Evolutionary conservation across 2,329 filamentous ascomycete genomes (phyloP).

Genomic region (Pleochaeta shiraiana): DNA sequence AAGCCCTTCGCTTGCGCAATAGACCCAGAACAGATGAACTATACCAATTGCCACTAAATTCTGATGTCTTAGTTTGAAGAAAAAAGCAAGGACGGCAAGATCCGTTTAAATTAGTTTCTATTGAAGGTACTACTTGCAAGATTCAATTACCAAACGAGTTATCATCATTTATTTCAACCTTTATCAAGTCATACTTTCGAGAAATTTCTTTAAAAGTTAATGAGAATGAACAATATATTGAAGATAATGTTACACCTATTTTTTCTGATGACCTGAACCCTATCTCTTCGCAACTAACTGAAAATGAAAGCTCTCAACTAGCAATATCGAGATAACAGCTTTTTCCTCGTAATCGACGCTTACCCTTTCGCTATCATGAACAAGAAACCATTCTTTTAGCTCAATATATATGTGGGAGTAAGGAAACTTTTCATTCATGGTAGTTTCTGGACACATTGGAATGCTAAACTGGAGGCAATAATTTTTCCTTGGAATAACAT

Average conservation of each 20-base stretch:
- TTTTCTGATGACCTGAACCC: neutral
- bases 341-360: neutral
- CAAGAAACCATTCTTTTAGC: no score
- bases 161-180: neutral
- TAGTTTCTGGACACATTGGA: no score
- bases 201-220: neutral
- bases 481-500: no score
- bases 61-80: neutral
- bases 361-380: no score
- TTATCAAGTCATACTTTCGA: neutral
- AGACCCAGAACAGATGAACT: neutral
- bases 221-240: no score
- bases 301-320: neutral
- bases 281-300: neutral
- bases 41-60: neutral
- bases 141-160: neutral
- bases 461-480: no score
- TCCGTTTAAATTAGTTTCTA: neutral
- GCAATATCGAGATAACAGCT: neutral
- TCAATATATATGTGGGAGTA: no score
- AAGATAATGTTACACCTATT: neutral
- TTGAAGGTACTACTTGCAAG: neutral
- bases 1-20: conserved; percentile 3
- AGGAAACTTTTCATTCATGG: no score
- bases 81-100: conserved; percentile 1